Evolutionary conservation across 495 filamentous ascomycete genomes (phyloP).

Genomic region (Neurospora sp.): DNA sequence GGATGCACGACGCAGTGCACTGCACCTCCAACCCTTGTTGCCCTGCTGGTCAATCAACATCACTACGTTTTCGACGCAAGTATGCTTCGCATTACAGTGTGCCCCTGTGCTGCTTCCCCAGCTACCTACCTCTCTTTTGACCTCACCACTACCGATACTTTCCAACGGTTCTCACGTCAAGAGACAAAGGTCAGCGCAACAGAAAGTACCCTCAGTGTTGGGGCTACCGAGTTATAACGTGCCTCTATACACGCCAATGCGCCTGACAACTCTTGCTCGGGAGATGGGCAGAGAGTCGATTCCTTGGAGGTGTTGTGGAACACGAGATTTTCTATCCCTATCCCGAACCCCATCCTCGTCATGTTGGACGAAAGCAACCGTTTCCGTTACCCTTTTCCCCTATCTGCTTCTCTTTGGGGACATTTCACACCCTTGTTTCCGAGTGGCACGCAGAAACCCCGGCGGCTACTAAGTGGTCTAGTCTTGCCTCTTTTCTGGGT

Average conservation of each 20-base stretch:
- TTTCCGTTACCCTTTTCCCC: background rate
- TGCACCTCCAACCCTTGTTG: background rate
- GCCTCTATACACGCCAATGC: background rate
- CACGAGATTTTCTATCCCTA: background rate
- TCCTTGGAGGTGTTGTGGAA: background rate
- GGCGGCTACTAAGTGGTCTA: background rate
- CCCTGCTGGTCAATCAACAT: background rate
- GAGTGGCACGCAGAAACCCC: background rate
- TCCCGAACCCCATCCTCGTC: background rate
- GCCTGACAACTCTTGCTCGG: background rate
- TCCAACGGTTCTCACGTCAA: background rate
- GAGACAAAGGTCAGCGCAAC: background rate
- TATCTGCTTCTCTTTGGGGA: background rate
- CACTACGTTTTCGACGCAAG: background rate
- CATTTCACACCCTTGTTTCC: background rate
- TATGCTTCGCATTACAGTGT: background rate
- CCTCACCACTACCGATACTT: background rate
- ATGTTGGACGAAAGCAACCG: background rate
- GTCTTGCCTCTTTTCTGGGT: background rate
- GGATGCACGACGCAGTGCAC: background rate
- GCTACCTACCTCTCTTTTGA: background rate
- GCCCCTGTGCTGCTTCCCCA: background rate
- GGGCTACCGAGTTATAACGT: background rate
- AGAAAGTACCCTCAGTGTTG: background rate
- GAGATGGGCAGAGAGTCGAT: background rate